Evolutionary conservation across 257 asterid species (phyloP), one percentile per base, ranked within the genome.

Genomic region (Solanum bulbocastanum): DNA sequence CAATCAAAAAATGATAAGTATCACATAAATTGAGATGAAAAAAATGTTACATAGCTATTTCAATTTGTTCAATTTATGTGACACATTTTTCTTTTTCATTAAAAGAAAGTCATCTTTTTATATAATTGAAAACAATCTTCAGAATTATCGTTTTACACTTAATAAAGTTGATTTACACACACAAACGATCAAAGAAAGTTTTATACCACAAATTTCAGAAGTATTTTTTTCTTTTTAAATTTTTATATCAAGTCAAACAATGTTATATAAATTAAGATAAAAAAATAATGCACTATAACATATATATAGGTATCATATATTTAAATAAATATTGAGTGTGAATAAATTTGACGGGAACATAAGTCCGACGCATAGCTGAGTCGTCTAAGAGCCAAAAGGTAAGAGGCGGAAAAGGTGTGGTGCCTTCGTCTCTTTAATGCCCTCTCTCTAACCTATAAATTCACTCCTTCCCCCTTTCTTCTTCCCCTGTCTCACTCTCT

Each of bases 391-490:
- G 89, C 88, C 30, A 89, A 88, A 86, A 58, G 66, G 86, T 18
- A 82, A 88, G 90, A 89, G 82, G 36, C 83, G 88, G 91, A 84
- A 90, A 90, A 92, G 82, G 90, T 87, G 44, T 86, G 88, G 90
- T 89, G 90, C 89, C 84, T 90, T 90, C 86, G 92, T 90, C 88
- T 35, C 82, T 46, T 68, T 87, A 60, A 82, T 90, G 92, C 86
- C 81, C 52, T 85, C 42, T 85, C 90, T 91, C 87, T 91, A 91
- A 88, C 94, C 89, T 93, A 94, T 94, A 93, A 94, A 93, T 93
- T 90, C 87, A 88, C 88, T 88, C 62, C 89, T 84, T 79, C 85
- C 88, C 90, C 40, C 75, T 81, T 76, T 90, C 58, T 65, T 86
- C 49, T 79, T 86, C 66, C 68, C 46, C 83, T 84, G 83, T 90